Evolutionary conservation across 805 yeast species (phyloP).

Genomic region (Lipomyces mesembrius): DNA sequence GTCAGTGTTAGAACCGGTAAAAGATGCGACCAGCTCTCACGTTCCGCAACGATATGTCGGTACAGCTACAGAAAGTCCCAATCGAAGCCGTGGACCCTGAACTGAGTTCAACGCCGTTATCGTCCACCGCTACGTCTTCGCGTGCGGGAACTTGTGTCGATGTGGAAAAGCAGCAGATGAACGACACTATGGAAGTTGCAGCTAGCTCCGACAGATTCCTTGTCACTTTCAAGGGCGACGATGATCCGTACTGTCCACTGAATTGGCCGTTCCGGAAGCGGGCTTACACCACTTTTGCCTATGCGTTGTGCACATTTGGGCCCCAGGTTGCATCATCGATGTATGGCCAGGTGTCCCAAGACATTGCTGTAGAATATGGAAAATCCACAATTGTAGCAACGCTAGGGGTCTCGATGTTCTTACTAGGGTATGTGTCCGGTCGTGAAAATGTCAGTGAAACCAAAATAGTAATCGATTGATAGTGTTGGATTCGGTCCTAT

Average conservation of each 20-base stretch:
- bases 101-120: conserved; percentile 1
- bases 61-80: neutral
- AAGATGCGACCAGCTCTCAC: neutral
- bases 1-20: neutral
- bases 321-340: conserved; percentile 60
- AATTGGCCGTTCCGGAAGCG: conserved; percentile 50
- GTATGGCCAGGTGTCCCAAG: conserved; percentile 24
- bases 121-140: conserved; percentile 14
- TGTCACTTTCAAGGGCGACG: conserved; percentile 70
- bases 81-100: neutral
- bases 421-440: conserved; percentile 23
- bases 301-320: conserved; percentile 50
- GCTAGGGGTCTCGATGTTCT: conserved; percentile 27
- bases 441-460: neutral
- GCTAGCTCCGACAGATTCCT: conserved; percentile 14
- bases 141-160: conserved; percentile 19
- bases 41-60: neutral
- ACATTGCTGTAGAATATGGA: conserved; percentile 18
- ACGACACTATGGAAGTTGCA: neutral
- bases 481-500: conserved; percentile 58
- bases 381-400: conserved; percentile 22
- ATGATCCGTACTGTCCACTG: conserved; percentile 74
- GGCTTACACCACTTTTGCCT: conserved; percentile 49
- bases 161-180: conserved; percentile 10
- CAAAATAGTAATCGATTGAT: neutral